Evolutionary conservation across 495 filamentous ascomycete species (phyloP), one percentile per base, ranked within the genome.

Genomic region (Podospora conica): DNA sequence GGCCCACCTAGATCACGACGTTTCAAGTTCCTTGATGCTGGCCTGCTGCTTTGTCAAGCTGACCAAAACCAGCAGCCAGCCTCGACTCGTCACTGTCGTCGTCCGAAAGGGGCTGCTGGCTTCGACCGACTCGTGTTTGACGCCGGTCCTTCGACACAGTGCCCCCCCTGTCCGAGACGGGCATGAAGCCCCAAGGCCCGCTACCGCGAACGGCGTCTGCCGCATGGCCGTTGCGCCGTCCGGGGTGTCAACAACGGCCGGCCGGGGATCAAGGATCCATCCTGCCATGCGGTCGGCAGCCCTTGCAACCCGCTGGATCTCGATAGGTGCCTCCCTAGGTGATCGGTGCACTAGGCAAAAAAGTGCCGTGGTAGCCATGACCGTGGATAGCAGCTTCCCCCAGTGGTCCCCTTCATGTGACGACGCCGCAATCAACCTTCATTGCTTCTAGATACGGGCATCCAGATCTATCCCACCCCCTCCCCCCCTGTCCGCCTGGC

Each of bases 331-430:
- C 27, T 61, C 57, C 20, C 53, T 54, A 48, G 6, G 40, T 48
- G 40, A 48, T 48, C 40, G 57, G 22, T 60, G 56, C 33, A 48
- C 56, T 61, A 65, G 64, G 61, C 57, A 55, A 27, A 53, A 66
- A 76, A 74, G 70, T 73, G 70, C 72, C 74, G 74, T 69, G 64
- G 28, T 55, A 53, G 59, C 31, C 66, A 71, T 64, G 70, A 31
- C 60, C 65, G 54, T 56, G 21, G 67, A 65, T 69, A 65, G 66
- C 66, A 61, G 65, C 56, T 54, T 60, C 64, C 65, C 65, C 66
- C 66, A 71, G 75, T 73, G 74, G 59, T 31, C 58, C 64, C 65
- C 63, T 69, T 65, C 73, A 76, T 75, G 74, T 75, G 74, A 74
- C 71, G 68, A 29, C 55, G 40, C 22, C 29, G 68, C 67, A 75